phyloP scores from a whole-genome alignment of 306 rosid species.

The Trifolium pratense region DNA sequence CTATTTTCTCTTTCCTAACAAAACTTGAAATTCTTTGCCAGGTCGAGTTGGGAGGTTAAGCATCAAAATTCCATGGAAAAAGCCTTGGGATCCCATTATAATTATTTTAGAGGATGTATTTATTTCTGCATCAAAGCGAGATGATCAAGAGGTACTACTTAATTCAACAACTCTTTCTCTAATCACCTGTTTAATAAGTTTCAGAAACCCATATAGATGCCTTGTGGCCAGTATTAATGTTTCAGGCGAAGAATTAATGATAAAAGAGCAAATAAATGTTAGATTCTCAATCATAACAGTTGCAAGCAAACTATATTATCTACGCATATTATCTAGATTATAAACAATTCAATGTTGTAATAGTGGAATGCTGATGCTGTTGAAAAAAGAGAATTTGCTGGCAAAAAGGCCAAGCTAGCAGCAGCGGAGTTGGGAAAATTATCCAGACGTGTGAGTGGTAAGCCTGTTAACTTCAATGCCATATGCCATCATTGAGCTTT shows the following conservation, averaged over 20 bases:
- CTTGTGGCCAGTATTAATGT: background rate
- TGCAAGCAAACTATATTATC: constrained; percentile 19
- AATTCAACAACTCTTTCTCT: constrained; percentile 14
- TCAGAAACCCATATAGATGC: constrained; percentile 24
- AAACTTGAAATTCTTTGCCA: constrained; percentile 43
- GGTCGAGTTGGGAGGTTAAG: constrained; percentile 94
- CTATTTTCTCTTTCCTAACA: constrained; percentile 29
- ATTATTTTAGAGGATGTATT: constrained; percentile 80
- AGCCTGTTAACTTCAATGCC: constrained; percentile 44
- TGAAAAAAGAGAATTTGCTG: constrained; percentile 87
- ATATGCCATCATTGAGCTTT: constrained; percentile 8
- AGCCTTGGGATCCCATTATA: constrained; percentile 90
- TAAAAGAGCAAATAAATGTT: constrained; percentile 5
- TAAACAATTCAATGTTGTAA: constrained; percentile 45
- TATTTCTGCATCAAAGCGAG: constrained; percentile 83
- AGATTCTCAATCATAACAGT: constrained; percentile 13
- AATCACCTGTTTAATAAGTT: constrained; percentile 12
- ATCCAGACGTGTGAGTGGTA: constrained; percentile 82
- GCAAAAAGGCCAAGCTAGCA: constrained; percentile 92
- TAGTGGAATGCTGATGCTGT: constrained; percentile 88
- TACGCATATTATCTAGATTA: constrained; percentile 18
- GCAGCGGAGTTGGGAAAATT: constrained; percentile 93
- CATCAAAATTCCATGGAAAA: constrained; percentile 98
- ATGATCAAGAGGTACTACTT: constrained; percentile 78
- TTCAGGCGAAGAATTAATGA: constrained; percentile 18